phyloP scores from a whole-genome alignment of 805 yeast species.

The Myxozyma sirexii region DNA sequence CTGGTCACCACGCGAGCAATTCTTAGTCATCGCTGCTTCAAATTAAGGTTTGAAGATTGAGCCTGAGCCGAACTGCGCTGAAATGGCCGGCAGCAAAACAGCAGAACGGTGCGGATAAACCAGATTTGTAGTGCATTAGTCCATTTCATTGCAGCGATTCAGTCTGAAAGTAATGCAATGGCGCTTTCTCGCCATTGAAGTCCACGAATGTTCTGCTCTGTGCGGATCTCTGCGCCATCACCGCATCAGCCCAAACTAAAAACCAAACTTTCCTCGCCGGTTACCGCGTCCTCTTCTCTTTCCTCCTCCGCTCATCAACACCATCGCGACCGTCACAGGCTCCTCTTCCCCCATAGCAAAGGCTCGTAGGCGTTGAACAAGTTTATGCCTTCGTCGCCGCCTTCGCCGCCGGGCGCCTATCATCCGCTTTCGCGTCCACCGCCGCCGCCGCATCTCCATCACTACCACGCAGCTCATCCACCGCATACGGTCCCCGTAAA shows the following conservation, averaged over 20 bases:
- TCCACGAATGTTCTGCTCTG: too few relatives aligned
- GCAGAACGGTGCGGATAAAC: too few relatives aligned
- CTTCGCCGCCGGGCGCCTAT: constrained; percentile 20
- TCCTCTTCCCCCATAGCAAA: background rate
- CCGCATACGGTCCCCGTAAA: background rate
- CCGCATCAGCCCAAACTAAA: too few relatives aligned
- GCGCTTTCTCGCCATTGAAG: too few relatives aligned
- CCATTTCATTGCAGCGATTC: too few relatives aligned
- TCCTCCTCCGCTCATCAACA: background rate
- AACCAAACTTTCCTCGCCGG: too few relatives aligned
- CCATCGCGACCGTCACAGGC: background rate
- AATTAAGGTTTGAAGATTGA: constrained; percentile 11
- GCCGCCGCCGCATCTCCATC: background rate
- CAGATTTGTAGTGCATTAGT: too few relatives aligned
- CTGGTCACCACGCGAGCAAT: too few relatives aligned
- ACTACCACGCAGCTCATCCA: background rate
- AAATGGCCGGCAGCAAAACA: background rate
- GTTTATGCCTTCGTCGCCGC: constrained; percentile 20
- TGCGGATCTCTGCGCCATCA: too few relatives aligned
- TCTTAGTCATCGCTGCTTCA: too few relatives aligned
- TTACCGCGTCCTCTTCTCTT: too few relatives aligned
- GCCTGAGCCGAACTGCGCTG: constrained; percentile 1
- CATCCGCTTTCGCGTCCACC: constrained; percentile 12
- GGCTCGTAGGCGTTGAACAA: background rate
- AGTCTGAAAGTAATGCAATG: too few relatives aligned